Conservation (phyloP, 345 rosid species). For the Salix purpurea region DNA sequence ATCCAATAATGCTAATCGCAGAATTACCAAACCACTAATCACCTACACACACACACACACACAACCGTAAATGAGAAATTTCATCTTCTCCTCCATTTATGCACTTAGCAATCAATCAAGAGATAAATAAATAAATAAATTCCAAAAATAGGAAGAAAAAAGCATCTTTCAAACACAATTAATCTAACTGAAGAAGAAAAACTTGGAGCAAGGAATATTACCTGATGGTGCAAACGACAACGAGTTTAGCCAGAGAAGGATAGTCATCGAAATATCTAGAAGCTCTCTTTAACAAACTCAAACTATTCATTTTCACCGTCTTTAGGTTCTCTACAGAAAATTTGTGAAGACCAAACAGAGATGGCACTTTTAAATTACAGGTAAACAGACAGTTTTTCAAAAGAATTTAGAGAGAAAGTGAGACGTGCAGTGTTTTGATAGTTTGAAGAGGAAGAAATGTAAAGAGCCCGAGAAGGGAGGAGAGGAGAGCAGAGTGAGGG, state of each 20-base stretch:
- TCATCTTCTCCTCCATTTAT: too few relatives aligned
- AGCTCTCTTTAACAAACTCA: slow-evolving; percentile 50
- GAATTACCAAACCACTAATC: background rate
- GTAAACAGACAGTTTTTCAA: background rate
- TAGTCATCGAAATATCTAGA: slow-evolving; percentile 61
- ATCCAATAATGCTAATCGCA: background rate
- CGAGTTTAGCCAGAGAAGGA: slow-evolving; percentile 62
- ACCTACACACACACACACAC: background rate
- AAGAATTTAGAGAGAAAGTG: background rate
- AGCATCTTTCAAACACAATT: background rate
- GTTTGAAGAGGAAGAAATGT: background rate
- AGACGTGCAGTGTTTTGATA: background rate
- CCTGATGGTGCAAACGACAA: slow-evolving; percentile 82
- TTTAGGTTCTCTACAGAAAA: background rate
- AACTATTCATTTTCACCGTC: slow-evolving; percentile 47
- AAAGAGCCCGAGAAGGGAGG: slow-evolving; percentile 16
- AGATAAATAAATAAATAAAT: background rate
- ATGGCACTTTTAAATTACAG: background rate
- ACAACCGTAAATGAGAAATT: too few relatives aligned
- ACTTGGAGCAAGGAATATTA: slow-evolving; percentile 7
- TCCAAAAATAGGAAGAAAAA: background rate
- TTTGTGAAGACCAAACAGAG: background rate
- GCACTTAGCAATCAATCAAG: too few relatives aligned
- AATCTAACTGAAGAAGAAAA: background rate
- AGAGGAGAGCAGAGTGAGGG: background rate